Conservation (phyloP, 306 rosid genomes). For the Luffa acutangula region DNA sequence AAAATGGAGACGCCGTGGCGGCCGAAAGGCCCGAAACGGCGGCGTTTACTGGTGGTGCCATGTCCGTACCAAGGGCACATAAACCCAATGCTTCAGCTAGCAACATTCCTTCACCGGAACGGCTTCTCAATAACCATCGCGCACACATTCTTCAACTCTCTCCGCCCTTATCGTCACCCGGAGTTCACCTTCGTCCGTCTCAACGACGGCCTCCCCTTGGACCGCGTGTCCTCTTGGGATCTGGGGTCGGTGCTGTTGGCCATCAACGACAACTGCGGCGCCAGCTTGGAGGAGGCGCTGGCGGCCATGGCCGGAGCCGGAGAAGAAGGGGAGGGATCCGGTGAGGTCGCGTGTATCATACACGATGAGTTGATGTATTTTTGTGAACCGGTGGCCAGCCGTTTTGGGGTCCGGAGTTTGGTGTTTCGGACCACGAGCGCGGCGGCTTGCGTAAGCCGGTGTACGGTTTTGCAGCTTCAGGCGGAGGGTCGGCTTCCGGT, state of each 20-base stretch:
- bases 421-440: neutral
- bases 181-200: slow-evolving; percentile 11
- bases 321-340: neutral
- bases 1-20: neutral
- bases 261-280: slow-evolving; percentile 15
- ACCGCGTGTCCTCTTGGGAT: neutral
- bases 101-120: slow-evolving; percentile 2
- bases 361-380: slow-evolving; percentile 26
- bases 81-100: slow-evolving; percentile 22
- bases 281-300: slow-evolving; percentile 13
- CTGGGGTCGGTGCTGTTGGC: neutral
- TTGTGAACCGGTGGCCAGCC: slow-evolving; percentile 25
- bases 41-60: slow-evolving; percentile 8
- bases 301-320: neutral
- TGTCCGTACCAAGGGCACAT: slow-evolving; percentile 23
- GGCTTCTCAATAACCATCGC: slow-evolving; percentile 24
- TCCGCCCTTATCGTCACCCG: slow-evolving; percentile 5
- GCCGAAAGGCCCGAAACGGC: neutral
- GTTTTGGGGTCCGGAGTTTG: neutral
- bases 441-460: neutral
- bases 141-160: slow-evolving; percentile 19
- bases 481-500: neutral
- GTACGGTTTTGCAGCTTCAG: neutral
- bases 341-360: slow-evolving; percentile 26
- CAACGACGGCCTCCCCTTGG: neutral